Conservation (phyloP, 495 filamentous ascomycete genomes). For the Xylaria grammica region DNA sequence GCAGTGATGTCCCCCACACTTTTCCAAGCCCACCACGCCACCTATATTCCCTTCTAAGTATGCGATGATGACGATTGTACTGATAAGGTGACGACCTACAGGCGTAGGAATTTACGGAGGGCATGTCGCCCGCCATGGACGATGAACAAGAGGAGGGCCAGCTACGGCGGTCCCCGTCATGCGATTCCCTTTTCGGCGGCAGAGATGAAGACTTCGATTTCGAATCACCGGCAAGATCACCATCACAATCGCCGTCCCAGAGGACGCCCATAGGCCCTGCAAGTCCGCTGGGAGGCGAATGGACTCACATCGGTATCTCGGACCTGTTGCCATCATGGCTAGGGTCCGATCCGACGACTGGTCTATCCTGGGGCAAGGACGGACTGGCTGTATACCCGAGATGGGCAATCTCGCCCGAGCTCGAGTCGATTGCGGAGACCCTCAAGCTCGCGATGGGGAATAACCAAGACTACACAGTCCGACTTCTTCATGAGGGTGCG, state of each 20-base stretch:
- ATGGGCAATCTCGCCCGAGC: slow-evolving; percentile 30
- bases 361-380: slow-evolving; percentile 26
- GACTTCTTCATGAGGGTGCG: slow-evolving; percentile 30
- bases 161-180: slow-evolving; percentile 3
- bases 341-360: slow-evolving; percentile 13
- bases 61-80: no score
- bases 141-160: neutral
- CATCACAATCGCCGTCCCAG: neutral
- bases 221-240: neutral
- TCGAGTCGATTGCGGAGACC: slow-evolving; percentile 26
- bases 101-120: no score
- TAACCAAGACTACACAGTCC: slow-evolving; percentile 21
- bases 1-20: no score
- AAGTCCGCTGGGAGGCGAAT: neutral
- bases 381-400: slow-evolving; percentile 12
- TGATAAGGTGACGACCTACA: no score
- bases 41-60: no score
- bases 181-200: slow-evolving; percentile 28
- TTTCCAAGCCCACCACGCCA: no score
- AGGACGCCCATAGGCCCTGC: neutral
- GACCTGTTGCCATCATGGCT: neutral
- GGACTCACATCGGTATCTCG: neutral
- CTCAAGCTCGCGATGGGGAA: slow-evolving; percentile 19
- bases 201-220: neutral
- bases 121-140: no score